phyloP scores from a whole-genome alignment of 805 yeast species.

The Teunomyces cretensis region DNA sequence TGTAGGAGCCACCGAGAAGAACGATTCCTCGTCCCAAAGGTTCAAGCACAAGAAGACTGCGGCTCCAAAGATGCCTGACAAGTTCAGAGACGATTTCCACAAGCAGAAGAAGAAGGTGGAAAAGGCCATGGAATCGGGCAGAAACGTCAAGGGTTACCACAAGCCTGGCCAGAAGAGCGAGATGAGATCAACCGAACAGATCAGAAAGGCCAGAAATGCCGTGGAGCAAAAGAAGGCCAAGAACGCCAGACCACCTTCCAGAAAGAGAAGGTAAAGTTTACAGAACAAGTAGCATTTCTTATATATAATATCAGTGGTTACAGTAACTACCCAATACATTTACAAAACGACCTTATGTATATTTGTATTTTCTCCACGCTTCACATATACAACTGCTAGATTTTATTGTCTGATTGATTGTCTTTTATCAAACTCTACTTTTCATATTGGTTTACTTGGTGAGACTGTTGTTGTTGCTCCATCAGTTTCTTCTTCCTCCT shows the following conservation, averaged over 20 bases:
- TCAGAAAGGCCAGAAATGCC: slow-evolving; percentile 69
- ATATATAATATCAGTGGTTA: no score
- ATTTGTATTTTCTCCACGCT: no score
- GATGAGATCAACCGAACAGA: slow-evolving; percentile 66
- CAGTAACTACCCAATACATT: no score
- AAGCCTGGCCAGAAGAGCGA: slow-evolving; percentile 51
- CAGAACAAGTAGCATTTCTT: not conserved
- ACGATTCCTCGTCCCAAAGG: slow-evolving; percentile 31
- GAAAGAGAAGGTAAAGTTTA: slow-evolving; percentile 12
- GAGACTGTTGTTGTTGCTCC: no score
- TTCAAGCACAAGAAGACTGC: slow-evolving; percentile 71
- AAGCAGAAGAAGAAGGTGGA: slow-evolving; percentile 79
- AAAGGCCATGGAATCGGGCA: slow-evolving; percentile 75
- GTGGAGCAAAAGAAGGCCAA: slow-evolving; percentile 77
- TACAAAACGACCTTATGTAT: not conserved
- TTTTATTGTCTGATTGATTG: no score
- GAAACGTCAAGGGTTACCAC: slow-evolving; percentile 65
- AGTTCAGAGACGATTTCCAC: slow-evolving; percentile 80
- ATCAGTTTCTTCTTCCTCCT: slow-evolving; percentile 30
- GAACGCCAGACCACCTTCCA: slow-evolving; percentile 71
- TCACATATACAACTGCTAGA: no score
- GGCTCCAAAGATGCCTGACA: slow-evolving; percentile 93
- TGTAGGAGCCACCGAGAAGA: slow-evolving; percentile 52
- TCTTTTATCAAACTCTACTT: no score
- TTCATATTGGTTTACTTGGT: no score